Conservation (phyloP, 202 grass and related monocot genomes). For the Saccharum hybrid region DNA sequence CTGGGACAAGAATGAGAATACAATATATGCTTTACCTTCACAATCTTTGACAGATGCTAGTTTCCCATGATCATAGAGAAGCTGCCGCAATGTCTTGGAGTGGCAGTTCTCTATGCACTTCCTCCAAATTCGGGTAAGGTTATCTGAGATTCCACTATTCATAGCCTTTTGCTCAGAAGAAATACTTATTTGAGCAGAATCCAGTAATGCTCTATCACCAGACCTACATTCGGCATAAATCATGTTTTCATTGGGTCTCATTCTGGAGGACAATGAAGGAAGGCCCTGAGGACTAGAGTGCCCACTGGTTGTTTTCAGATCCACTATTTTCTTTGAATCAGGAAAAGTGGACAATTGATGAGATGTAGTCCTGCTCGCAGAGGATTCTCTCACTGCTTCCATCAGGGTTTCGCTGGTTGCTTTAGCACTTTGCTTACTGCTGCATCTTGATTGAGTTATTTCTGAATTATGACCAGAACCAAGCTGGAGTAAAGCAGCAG, state of each 20-base stretch:
- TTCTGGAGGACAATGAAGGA: conserved; percentile 55
- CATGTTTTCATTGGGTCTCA: conserved; percentile 44
- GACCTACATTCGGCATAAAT: conserved; percentile 57
- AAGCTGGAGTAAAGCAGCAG: conserved; percentile 93
- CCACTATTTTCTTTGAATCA: conserved; percentile 52
- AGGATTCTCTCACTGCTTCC: conserved; percentile 58
- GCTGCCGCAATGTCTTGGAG: conserved; percentile 79
- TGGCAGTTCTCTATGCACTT: conserved; percentile 87
- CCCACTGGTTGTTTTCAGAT: conserved; percentile 54
- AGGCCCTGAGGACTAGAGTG: conserved; percentile 48
- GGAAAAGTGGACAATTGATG: conserved; percentile 51
- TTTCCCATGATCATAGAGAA: conserved; percentile 79
- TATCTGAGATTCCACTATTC: conserved; percentile 54
- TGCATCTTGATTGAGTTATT: conserved; percentile 64
- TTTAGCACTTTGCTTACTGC: conserved; percentile 68
- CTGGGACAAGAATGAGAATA: conserved; percentile 30
- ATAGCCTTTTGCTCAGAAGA: conserved; percentile 52
- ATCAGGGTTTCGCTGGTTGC: conserved; percentile 50
- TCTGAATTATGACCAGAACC: conserved; percentile 78
- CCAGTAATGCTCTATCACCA: conserved; percentile 52
- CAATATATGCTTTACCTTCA: conserved; percentile 58
- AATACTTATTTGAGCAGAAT: conserved; percentile 54
- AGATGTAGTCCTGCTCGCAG: conserved; percentile 56
- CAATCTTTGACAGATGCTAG: conserved; percentile 69
- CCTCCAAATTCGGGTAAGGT: conserved; percentile 78